Conservation (phyloP, 495 filamentous ascomycete genomes). For the Cercophora samala region DNA sequence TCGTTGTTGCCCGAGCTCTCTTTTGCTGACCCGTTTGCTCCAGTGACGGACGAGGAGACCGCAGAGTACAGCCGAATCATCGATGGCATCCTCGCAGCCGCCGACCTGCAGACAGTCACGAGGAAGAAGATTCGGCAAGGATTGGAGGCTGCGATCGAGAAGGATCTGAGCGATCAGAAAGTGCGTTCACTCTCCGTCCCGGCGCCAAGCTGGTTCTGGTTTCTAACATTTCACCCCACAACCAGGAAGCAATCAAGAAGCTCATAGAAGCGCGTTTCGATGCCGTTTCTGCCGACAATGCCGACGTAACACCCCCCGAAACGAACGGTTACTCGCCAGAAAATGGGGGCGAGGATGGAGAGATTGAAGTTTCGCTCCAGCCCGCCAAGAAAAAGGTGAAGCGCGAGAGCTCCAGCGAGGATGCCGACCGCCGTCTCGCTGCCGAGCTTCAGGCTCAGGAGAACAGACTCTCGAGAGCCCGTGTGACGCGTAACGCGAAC, state of each 20-base stretch:
- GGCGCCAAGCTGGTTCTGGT: conserved; percentile 3
- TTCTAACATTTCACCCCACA: conserved; percentile 3
- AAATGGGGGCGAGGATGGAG: conserved; percentile 36
- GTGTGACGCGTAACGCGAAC: conserved; percentile 67
- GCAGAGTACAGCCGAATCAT: conserved; percentile 78
- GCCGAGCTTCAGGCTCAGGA: conserved; percentile 89
- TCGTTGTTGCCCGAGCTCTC: not conserved
- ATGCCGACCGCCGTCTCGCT: conserved; percentile 81
- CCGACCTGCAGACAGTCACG: conserved; percentile 86
- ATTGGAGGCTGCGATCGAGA: conserved; percentile 63
- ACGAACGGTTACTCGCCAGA: conserved; percentile 38
- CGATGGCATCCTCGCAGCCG: conserved; percentile 77
- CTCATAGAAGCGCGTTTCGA: conserved; percentile 92
- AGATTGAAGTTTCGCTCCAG: conserved; percentile 51
- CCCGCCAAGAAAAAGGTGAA: conserved; percentile 57
- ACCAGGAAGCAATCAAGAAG: conserved; percentile 70
- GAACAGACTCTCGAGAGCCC: conserved; percentile 61
- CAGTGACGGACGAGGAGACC: conserved; percentile 66
- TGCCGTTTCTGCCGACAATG: conserved; percentile 57
- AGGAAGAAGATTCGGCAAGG: conserved; percentile 89
- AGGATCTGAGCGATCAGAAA: conserved; percentile 86
- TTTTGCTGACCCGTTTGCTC: not conserved
- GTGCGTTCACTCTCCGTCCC: conserved; percentile 43
- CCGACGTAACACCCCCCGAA: conserved; percentile 31
- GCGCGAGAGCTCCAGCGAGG: conserved; percentile 51